Conservation (phyloP, 345 rosid genomes). For the Cardamine occulta region DNA sequence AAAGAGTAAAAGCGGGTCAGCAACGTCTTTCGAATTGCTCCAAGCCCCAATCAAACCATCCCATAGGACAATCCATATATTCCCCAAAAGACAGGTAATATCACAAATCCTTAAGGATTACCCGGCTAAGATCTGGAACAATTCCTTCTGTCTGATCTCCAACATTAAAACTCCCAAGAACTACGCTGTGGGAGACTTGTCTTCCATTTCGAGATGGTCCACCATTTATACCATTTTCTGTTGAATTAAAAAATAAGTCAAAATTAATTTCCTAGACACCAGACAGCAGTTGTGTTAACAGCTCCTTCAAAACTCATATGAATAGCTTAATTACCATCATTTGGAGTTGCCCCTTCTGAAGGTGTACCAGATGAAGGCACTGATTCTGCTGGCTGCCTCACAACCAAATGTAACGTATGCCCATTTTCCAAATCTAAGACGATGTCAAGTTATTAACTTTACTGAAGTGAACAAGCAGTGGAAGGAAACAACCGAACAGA, state of each 20-base stretch:
- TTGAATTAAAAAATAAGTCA: constrained; percentile 25
- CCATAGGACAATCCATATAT: not conserved
- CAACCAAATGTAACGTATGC: constrained; percentile 88
- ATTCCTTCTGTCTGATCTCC: constrained; percentile 80
- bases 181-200: constrained; percentile 82
- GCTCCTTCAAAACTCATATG: constrained; percentile 7
- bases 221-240: constrained; percentile 64
- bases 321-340: constrained; percentile 54
- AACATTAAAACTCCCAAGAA: constrained; percentile 81
- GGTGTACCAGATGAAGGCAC: constrained; percentile 59
- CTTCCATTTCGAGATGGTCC: constrained; percentile 65
- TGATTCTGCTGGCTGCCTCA: constrained; percentile 72
- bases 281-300: constrained; percentile 4
- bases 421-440: constrained; percentile 87
- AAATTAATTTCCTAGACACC: not conserved
- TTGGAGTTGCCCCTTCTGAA: constrained; percentile 56
- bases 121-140: constrained; percentile 71
- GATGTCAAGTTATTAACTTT: constrained; percentile 49
- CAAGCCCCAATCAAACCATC: constrained; percentile 27
- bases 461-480: not conserved
- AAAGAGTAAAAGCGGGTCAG: constrained; percentile 13
- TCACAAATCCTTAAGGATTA: constrained; percentile 36
- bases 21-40: constrained; percentile 5
- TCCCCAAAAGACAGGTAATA: constrained; percentile 6
- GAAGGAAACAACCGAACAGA: constrained; percentile 5